Evolutionary conservation across 495 filamentous ascomycete species (phyloP), one percentile per base, ranked within the genome.

Genomic region (Tuber melanosporum): DNA sequence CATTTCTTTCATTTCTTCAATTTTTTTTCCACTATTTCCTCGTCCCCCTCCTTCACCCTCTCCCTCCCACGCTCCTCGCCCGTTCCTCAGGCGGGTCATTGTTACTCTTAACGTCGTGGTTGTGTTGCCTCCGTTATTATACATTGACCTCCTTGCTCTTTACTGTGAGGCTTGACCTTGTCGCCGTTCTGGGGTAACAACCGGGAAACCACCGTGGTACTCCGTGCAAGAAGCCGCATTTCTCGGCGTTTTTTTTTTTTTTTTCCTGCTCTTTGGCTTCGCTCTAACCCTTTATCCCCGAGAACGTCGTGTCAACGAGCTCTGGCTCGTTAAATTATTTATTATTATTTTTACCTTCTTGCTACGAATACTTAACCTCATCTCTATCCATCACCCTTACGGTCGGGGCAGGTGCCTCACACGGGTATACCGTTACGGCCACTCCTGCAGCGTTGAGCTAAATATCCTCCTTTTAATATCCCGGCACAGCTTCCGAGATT

Each of bases 231-330:
- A 66, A 66, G 57, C 57, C 57, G 57, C 57, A 66, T 66, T 66
- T 66, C 57, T 66, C 57, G 57, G 57, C 57, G 57, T 66, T 32
- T 66, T 66, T 66, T 66, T 66, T 66, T 66, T 66, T 66, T 62
- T 32, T 62, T 32, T 32, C 26, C 22, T 52, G 22, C 49, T 52
- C 49, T 52, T 22, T 52, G 49, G 49, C 49, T 62, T 62, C 26
- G 57, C 26, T 66, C 4, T 36, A 36, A 19, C 57, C 57, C 12
- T 66, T 12, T 36, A 36, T 36, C 57, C 57, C 26, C 14, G 26
- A 8, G 26, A 36, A 26, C 32, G 57, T 36, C 32, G 57, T 36
- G 57, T 66, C 57, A 26, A 36, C 26, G 17, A 66, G 57, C 26
- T 66, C 57, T 66, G 12, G 1, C 26, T 66, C 52, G 26, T 62